Evolutionary conservation across 2,329 filamentous ascomycete genomes (phyloP).

Genomic region (Emydomyces testavorans): DNA sequence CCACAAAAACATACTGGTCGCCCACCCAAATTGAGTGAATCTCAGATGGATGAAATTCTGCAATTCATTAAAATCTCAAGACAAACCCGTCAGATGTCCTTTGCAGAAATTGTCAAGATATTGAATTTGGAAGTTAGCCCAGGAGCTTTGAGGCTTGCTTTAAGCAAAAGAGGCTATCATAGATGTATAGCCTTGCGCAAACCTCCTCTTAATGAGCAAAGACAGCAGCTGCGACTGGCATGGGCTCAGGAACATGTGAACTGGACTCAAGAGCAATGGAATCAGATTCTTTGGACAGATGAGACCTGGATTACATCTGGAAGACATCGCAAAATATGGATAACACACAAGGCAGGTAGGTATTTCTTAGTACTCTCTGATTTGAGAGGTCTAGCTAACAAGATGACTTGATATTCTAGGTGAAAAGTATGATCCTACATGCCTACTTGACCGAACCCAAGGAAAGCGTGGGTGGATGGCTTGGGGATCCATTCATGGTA

Average conservation of each 20-base stretch:
- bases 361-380: neutral
- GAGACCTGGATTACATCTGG: neutral
- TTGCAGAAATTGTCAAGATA: neutral
- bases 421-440: neutral
- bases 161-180: neutral
- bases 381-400: neutral
- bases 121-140: neutral
- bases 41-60: neutral
- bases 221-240: neutral
- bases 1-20: neutral
- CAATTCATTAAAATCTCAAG: neutral
- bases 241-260: neutral
- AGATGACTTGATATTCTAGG: neutral
- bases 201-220: neutral
- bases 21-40: neutral
- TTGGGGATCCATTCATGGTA: neutral
- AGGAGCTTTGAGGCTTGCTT: neutral
- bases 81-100: neutral
- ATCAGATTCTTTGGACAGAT: neutral
- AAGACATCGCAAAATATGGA: neutral
- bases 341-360: neutral
- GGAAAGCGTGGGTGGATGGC: neutral
- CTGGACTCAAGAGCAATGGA: neutral
- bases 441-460: neutral
- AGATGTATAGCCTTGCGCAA: neutral